Evolutionary conservation across 805 yeast genomes (phyloP).

Genomic region (Cyberlindnera japonica): DNA sequence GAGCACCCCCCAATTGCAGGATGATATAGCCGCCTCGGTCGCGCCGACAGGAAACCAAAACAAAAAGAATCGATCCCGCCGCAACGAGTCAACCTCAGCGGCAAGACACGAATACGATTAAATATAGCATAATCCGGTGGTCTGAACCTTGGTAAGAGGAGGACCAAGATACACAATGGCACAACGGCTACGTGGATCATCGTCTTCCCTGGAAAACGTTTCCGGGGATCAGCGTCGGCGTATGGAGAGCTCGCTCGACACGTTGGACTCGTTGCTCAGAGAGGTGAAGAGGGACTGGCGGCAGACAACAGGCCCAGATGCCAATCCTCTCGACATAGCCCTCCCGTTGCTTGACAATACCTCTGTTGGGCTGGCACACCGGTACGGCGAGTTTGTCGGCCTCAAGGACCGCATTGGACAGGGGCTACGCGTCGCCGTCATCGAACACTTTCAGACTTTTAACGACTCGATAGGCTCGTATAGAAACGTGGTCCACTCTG

Average conservation of each 20-base stretch:
- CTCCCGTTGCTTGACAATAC: constrained; percentile 79
- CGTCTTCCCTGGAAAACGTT: background rate
- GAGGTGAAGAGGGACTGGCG: constrained; percentile 45
- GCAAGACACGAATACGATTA: too few species aligned
- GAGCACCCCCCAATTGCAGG: too few species aligned
- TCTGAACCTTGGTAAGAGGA: too few species aligned
- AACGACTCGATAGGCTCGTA: constrained; percentile 84
- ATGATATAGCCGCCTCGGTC: too few species aligned
- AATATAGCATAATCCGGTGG: too few species aligned
- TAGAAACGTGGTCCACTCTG: constrained; percentile 59
- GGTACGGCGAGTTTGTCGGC: constrained; percentile 60
- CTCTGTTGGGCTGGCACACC: constrained; percentile 85
- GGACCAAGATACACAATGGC: background rate
- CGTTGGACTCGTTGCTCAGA: constrained; percentile 18
- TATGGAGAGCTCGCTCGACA: constrained; percentile 21
- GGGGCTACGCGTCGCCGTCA: constrained; percentile 66
- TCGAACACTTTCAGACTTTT: constrained; percentile 78
- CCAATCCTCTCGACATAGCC: constrained; percentile 85
- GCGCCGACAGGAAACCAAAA: too few species aligned
- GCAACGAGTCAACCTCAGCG: too few species aligned
- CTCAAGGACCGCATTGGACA: constrained; percentile 53
- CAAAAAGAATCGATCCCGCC: too few species aligned
- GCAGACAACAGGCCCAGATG: constrained; percentile 45
- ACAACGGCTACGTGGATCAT: background rate
- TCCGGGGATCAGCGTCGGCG: background rate